phyloP scores from a whole-genome alignment of 257 asterid species.

The Ilex aquifolium region DNA sequence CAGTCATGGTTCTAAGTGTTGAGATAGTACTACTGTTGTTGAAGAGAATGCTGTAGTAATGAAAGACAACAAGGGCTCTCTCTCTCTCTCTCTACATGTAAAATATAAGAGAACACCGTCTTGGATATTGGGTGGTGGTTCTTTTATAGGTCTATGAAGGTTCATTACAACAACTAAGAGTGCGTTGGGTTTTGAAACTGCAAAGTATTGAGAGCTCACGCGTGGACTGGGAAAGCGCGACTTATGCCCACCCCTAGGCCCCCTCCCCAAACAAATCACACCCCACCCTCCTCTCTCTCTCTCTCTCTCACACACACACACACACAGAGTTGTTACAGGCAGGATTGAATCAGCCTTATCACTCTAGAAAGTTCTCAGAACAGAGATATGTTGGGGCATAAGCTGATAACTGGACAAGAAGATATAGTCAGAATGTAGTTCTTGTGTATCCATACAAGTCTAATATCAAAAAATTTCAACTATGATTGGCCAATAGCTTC shows the following conservation, averaged over 20 bases:
- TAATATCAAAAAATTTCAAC: too few relatives aligned
- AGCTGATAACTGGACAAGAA: too few relatives aligned
- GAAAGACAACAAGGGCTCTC: too few relatives aligned
- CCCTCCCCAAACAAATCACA: slow-evolving; percentile 7
- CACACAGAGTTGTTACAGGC: slow-evolving; percentile 7
- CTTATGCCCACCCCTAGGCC: slow-evolving; percentile 13
- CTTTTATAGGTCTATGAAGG: neutral
- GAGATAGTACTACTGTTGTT: neutral
- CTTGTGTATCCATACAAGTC: too few relatives aligned
- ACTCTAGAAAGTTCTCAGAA: neutral
- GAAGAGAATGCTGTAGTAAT: neutral
- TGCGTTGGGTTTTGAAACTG: slow-evolving; percentile 35
- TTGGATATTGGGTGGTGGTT: too few relatives aligned
- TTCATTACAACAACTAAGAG: neutral
- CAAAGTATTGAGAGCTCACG: slow-evolving; percentile 35
- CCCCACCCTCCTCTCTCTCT: neutral
- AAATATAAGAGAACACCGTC: too few relatives aligned
- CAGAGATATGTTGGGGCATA: too few relatives aligned
- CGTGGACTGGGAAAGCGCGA: slow-evolving; percentile 61
- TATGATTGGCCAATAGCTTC: too few relatives aligned
- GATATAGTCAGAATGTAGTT: too few relatives aligned
- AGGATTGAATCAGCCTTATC: slow-evolving; percentile 14
- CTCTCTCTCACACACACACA: too few relatives aligned
- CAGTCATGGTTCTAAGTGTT: neutral
- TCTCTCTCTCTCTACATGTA: too few relatives aligned